Evolutionary conservation across 139 green algal species (phyloP).

Genomic region (Trebouxia sp.): DNA sequence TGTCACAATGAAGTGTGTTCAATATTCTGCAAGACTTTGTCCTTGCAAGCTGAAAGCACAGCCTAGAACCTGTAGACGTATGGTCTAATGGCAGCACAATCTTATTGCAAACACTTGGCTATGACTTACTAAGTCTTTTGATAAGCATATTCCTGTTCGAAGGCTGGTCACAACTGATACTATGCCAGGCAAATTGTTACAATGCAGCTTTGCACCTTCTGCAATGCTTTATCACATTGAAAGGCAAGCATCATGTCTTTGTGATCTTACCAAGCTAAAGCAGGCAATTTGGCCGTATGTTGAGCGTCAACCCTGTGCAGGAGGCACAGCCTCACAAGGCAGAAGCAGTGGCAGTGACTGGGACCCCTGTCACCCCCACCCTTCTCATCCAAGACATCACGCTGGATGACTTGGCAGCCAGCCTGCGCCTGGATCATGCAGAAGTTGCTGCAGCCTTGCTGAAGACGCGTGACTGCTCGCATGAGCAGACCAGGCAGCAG

Average conservation of each 20-base stretch:
- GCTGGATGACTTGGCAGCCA: constrained; percentile 10
- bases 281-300: neutral
- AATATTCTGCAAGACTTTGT: neutral
- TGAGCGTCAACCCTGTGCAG: neutral
- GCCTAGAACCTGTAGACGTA: neutral
- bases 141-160: too few relatives aligned
- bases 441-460: neutral
- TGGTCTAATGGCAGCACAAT: neutral
- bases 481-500: neutral
- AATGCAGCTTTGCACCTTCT: too few relatives aligned
- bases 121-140: too few relatives aligned
- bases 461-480: neutral
- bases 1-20: neutral
- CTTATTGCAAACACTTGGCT: too few relatives aligned
- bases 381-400: neutral
- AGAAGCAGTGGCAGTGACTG: constrained; percentile 11
- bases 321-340: constrained; percentile 18
- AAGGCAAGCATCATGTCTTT: neutral
- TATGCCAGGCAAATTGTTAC: too few relatives aligned
- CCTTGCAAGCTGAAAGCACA: neutral
- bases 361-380: neutral
- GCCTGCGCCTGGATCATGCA: neutral
- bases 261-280: neutral
- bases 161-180: too few relatives aligned
- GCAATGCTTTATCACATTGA: too few relatives aligned